Evolutionary conservation across 148 eudicot genomes (phyloP), one percentile per base, ranked within the genome.

Genomic region (Polygonum maritimum): DNA sequence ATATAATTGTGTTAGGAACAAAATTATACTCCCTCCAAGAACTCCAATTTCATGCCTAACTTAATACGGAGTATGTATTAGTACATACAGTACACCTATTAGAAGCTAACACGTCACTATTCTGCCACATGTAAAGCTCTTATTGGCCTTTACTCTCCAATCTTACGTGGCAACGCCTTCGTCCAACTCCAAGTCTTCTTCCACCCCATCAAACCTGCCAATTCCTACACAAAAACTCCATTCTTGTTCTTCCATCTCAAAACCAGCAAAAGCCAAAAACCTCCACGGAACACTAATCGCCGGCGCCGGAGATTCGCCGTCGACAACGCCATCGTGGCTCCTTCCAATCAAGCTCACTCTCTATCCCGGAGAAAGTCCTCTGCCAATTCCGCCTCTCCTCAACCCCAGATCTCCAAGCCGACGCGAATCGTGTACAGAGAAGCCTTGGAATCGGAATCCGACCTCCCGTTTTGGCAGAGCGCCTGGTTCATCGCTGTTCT

Each of bases 281-380:
- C 18, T 33, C 40, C 8, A 22, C 58, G 7, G 22, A 21, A 31
- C 63, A 3, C 52, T 4, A 3, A 65, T 33, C 73, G 18, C 73
- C 73, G 73, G 73, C 74, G 31, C 74, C 49, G 48, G 48, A 71
- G 48, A 18, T 41, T 13, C 26, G 48, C 49, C 74, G 49, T 18
- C 38, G 35, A 12, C 35, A 0, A 14, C 45, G 33, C 54, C 75
- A 72, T 51, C 75, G 75, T 72, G 75, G 75, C 75, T 72, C 51
- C 75, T 7, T 45, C 75, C 21, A 26, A 3, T 11, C 75, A 72
- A 31, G 3, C 75, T 72, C 49, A 72, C 33, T 72, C 75, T 44
- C 75, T 72, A 45, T 72, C 75, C 75, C 75, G 75, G 31, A 72
- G 75, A 72, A 72, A 72, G 45, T 72, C 75, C 38, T n/a, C 75